phyloP scores from a whole-genome alignment of 176 grass and related monocot species.

The Zizania latifolia region DNA sequence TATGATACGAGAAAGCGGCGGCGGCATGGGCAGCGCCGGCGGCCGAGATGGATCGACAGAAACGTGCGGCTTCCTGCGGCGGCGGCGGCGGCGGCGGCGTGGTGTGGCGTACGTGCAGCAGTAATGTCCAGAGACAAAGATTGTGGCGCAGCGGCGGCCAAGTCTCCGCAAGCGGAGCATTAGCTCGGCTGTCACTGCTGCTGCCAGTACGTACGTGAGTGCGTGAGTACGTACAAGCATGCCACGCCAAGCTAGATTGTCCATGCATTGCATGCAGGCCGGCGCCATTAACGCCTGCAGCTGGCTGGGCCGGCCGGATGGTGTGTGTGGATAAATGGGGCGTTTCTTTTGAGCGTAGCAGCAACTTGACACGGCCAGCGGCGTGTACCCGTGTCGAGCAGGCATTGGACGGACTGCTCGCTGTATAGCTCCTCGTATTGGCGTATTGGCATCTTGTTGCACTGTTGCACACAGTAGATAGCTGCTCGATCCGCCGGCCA shows the following conservation, averaged over 20 bases:
- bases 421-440: no score
- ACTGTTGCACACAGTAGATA: no score
- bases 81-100: not conserved
- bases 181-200: not conserved
- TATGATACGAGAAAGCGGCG: not conserved
- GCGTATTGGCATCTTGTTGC: no score
- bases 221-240: constrained; percentile 3
- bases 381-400: no score
- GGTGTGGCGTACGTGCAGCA: not conserved
- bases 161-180: not conserved
- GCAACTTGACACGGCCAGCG: no score
- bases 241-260: not conserved
- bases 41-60: not conserved
- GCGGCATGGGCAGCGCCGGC: constrained; percentile 33
- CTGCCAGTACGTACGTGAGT: not conserved
- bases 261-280: not conserved
- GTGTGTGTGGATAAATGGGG: no score
- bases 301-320: no score
- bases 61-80: constrained; percentile 17
- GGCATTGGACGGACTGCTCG: no score
- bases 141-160: constrained; percentile 35
- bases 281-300: no score
- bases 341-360: no score
- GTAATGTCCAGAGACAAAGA: constrained; percentile 4
- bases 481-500: no score